Evolutionary conservation across 176 grass and related monocot species (phyloP).

Genomic region (Zea luxurians): DNA sequence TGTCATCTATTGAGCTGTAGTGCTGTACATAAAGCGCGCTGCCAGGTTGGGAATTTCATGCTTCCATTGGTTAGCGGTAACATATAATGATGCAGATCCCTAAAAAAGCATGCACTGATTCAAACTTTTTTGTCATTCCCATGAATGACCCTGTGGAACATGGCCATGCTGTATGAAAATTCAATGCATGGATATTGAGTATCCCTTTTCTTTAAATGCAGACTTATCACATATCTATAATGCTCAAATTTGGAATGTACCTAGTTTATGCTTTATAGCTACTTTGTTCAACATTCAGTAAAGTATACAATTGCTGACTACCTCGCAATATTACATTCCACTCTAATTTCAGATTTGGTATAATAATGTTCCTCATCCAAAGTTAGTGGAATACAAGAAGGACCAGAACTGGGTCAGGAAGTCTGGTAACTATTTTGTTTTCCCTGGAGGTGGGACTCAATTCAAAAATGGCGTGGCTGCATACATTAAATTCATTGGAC

Average conservation of each 20-base stretch:
- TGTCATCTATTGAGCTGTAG: conserved; percentile 4
- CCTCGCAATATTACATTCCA: conserved; percentile 21
- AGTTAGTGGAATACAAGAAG: conserved; percentile 93
- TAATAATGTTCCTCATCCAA: conserved; percentile 92
- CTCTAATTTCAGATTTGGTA: conserved; percentile 82
- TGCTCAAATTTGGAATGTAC: conserved; percentile 18
- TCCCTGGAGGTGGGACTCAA: conserved; percentile 88
- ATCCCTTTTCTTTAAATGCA: neutral
- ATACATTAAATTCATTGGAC: conserved; percentile 84
- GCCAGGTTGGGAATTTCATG: neutral
- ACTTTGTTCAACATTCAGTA: conserved; percentile 4
- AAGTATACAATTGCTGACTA: neutral
- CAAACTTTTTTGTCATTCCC: conserved; percentile 1
- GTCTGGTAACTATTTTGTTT: conserved; percentile 76
- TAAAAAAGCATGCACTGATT: neutral
- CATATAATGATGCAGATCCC: neutral
- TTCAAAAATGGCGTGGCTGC: conserved; percentile 76
- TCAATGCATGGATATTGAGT: neutral
- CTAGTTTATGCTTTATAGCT: conserved; percentile 11
- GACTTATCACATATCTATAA: neutral
- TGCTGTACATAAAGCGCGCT: neutral
- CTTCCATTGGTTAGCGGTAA: conserved; percentile 5
- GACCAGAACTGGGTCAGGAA: conserved; percentile 89
- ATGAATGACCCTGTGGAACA: neutral
- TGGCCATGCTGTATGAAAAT: conserved; percentile 15